Percentiles rank a stretch among this genome's conserved stretches.
Conservation (phyloP, 225 moss, liverwort and hornwort species). For the Lunularia cruciata region DNA sequence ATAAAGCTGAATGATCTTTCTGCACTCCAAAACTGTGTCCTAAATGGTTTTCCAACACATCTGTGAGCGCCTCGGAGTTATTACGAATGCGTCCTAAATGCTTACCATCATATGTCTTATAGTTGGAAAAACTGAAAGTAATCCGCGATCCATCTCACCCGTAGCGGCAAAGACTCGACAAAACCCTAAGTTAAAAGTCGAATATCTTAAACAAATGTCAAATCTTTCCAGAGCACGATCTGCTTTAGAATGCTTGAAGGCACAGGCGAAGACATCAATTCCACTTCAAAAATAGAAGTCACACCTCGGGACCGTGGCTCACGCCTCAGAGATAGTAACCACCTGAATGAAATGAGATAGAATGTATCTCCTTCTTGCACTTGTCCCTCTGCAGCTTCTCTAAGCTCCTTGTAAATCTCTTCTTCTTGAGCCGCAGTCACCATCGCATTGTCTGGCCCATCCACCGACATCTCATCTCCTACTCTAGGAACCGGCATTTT, state of each 20-base stretch:
- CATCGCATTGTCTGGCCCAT: slow-evolving; percentile 35
- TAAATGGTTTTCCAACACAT: too few species aligned
- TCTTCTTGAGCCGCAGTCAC: slow-evolving; percentile 45
- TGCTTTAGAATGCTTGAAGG: neutral
- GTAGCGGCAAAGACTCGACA: neutral
- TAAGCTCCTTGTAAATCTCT: slow-evolving; percentile 40
- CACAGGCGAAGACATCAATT: slow-evolving; percentile 18
- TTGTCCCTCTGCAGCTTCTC: slow-evolving; percentile 45
- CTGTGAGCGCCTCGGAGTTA: too few species aligned
- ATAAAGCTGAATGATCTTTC: too few species aligned
- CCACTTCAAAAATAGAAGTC: slow-evolving; percentile 32
- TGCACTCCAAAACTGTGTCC: too few species aligned
- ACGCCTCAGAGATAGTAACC: slow-evolving; percentile 36
- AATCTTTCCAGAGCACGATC: slow-evolving; percentile 2
- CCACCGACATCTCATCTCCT: slow-evolving; percentile 46
- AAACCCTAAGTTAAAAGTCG: slow-evolving; percentile 9
- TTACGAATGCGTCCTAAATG: too few species aligned
- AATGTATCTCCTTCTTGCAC: slow-evolving; percentile 49
- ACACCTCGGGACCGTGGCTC: slow-evolving; percentile 34
- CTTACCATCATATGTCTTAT: too few species aligned
- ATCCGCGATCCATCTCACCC: slow-evolving; percentile 1
- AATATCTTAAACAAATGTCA: neutral
- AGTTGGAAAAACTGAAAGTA: too few species aligned
- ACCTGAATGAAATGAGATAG: slow-evolving; percentile 55
- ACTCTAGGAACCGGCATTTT: slow-evolving; percentile 52